Conservation (phyloP, 2,329 filamentous ascomycete genomes). For the Monilinia fructicola region DNA sequence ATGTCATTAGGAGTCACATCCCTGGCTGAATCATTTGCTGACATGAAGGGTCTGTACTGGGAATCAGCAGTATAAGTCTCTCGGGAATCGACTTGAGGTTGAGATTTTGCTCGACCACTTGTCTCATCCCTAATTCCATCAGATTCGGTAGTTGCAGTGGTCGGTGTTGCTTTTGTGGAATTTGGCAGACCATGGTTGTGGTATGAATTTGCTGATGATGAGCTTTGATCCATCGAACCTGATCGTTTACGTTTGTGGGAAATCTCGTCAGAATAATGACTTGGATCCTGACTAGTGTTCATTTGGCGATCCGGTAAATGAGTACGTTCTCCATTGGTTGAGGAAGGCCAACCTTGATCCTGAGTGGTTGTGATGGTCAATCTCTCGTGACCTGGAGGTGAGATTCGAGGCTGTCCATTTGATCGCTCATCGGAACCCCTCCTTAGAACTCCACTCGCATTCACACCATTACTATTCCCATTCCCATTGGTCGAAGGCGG, state of each 20-base stretch:
- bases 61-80: constrained; percentile 33
- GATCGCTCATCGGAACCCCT: constrained; percentile 38
- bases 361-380: constrained; percentile 39
- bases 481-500: constrained; percentile 8
- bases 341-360: constrained; percentile 38
- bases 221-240: constrained; percentile 53
- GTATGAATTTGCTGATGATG: constrained; percentile 41
- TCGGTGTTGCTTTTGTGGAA: constrained; percentile 41
- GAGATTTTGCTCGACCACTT: constrained; percentile 45
- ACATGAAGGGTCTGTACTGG: constrained; percentile 34
- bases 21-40: constrained; percentile 33
- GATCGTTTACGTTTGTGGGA: constrained; percentile 70
- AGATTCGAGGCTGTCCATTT: constrained; percentile 38
- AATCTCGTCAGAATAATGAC: constrained; percentile 41
- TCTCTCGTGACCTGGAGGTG: constrained; percentile 40
- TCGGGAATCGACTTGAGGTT: constrained; percentile 40
- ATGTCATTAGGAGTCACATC: constrained; percentile 30
- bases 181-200: constrained; percentile 41
- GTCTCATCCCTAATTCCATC: constrained; percentile 41
- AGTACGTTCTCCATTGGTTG: constrained; percentile 33
- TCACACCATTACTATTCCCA: constrained; percentile 24
- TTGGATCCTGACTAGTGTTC: constrained; percentile 30
- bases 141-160: constrained; percentile 40
- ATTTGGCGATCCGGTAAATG: constrained; percentile 25
- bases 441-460: constrained; percentile 31